Evolutionary conservation across 345 rosid genomes (phyloP), one percentile per base, ranked within the genome.

Genomic region (Lepidium africanum): DNA sequence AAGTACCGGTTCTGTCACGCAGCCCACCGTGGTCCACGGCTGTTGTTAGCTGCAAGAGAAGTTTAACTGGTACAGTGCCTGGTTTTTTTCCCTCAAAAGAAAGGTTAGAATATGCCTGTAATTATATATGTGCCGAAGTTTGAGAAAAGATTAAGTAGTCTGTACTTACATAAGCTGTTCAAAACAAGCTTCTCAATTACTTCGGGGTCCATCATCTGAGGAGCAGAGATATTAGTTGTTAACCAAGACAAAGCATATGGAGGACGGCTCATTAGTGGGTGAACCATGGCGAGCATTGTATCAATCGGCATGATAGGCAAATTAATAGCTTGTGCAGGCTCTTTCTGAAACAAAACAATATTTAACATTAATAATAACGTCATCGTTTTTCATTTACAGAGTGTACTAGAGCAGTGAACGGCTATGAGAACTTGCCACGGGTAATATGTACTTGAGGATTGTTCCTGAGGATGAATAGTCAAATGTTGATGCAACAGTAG

Each of bases 21-120:
- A 93, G 71, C 41, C 98, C 96, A 19, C 65, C 54, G 2, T 84
- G 82, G 39, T 83, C 76, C 43, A 90, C 80, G n/a, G 83, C 87
- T 47, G 93, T 82, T 37, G 84, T 1, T 51, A 90, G 85, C 83
- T 92, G 96, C 77, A 78, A 62, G 38, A 92, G 76, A 77, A 92
- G 86, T 77, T 84, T 86, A 25, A 83, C 69, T 35, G 98, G 94
- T 68, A 93, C 76, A 2, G 86, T 82, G 76, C 91, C 96, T 90
- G 83, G 38, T 46, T 47, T 47, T 19, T 47, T 9, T 9, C 3
- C 51, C 3, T 25, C 27, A 3, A 27, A 5, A 27, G 32, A 27
- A 27, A 27, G 6, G 32, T 27, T 27, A 5, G 32, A 33, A 52
- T 42, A 10, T 6, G 53, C n/a, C n/a, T 45, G n/a, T 5, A 56